These are phyloP conservation scores for Emmonsia crescens DNA, from an alignment of 2,329 filamentous ascomycete species.

Conservation along the genomic window DNA sequence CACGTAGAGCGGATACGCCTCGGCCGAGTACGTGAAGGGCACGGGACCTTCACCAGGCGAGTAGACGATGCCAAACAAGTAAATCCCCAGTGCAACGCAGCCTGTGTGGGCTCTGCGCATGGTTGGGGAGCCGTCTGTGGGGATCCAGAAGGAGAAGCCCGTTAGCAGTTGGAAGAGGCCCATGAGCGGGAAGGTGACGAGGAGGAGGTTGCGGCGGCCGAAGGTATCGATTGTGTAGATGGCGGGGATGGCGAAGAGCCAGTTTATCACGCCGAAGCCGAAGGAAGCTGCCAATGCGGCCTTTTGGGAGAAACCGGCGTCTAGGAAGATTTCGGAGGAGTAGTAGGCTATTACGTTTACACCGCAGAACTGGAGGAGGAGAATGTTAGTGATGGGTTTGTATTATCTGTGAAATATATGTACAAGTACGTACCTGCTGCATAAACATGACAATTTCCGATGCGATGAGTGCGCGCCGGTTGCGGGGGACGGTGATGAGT, in stretches of 20 bases:
- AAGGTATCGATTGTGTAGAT: constrained; percentile 59
- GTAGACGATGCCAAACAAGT: constrained; percentile 36
- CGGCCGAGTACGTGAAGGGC: constrained; percentile 57
- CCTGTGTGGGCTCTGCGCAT: constrained; percentile 27
- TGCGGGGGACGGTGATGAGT: constrained; percentile 50
- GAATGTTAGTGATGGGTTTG: not conserved
- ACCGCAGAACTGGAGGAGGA: constrained; percentile 32
- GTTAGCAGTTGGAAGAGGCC: constrained; percentile 41
- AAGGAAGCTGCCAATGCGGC: constrained; percentile 47
- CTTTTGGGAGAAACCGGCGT: constrained; percentile 41
- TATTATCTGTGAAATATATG: constrained; percentile 14
- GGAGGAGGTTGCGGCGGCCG: constrained; percentile 52
- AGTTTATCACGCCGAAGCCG: constrained; percentile 54
- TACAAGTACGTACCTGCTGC: constrained; percentile 40
- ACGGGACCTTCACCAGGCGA: constrained; percentile 53
- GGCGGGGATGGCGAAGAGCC: constrained; percentile 52
- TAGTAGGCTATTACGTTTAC: constrained; percentile 51
- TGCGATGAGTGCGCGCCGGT: constrained; percentile 50
- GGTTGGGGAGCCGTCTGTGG: constrained; percentile 16
- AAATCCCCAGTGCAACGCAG: constrained; percentile 35
- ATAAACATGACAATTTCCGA: constrained; percentile 57
- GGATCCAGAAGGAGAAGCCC: constrained; percentile 44
- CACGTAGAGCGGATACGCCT: constrained; percentile 55
- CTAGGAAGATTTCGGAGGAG: constrained; percentile 49
- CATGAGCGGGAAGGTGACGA: constrained; percentile 58